A percentile compares a stretch with the other conserved stretches of the same genome.
phyloP scores from a whole-genome alignment of 2,329 filamentous ascomycete genomes.

The Pleomassaria siparia region DNA sequence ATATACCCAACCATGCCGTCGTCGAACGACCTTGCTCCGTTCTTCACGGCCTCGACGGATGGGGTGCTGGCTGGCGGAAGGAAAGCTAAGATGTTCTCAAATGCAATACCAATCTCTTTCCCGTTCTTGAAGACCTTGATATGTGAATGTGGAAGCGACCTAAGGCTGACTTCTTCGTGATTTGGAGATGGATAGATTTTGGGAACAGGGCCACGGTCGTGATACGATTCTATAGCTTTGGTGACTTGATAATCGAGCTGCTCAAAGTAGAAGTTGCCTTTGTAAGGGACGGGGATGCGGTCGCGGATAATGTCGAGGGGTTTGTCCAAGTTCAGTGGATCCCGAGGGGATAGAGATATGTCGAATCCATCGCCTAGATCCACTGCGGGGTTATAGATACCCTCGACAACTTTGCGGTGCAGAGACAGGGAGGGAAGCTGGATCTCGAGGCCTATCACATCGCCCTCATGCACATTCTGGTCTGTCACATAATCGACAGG shows the following conservation, averaged over 20 bases:
- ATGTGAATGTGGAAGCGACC: conserved; percentile 81
- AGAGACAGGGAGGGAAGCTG: conserved; percentile 81
- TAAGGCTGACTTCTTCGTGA: conserved; percentile 72
- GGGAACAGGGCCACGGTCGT: conserved; percentile 50
- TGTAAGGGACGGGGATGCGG: conserved; percentile 91
- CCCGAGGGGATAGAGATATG: conserved; percentile 35
- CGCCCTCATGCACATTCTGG: conserved; percentile 81
- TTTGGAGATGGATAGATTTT: conserved; percentile 75
- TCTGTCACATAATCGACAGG: conserved; percentile 57
- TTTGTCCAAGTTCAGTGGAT: conserved; percentile 46
- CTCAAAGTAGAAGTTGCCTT: conserved; percentile 91
- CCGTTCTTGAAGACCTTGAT: conserved; percentile 96
- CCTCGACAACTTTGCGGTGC: conserved; percentile 85
- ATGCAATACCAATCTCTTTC: conserved; percentile 79
- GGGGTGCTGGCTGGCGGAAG: conserved; percentile 84
- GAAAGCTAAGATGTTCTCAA: conserved; percentile 85
- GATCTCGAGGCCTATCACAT: conserved; percentile 92
- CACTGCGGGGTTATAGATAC: conserved; percentile 82
- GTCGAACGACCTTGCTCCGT: conserved; percentile 82
- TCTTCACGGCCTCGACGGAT: conserved; percentile 65
- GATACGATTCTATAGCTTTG: conserved; percentile 77
- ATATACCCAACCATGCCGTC: conserved; percentile 97
- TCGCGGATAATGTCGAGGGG: conserved; percentile 86
- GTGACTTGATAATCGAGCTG: conserved; percentile 84
- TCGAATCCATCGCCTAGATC: conserved; percentile 65